Evolutionary conservation across 2,329 filamentous ascomycete genomes (phyloP), one percentile per base, ranked within the genome.

Genomic region (Alternaria postmessia): DNA sequence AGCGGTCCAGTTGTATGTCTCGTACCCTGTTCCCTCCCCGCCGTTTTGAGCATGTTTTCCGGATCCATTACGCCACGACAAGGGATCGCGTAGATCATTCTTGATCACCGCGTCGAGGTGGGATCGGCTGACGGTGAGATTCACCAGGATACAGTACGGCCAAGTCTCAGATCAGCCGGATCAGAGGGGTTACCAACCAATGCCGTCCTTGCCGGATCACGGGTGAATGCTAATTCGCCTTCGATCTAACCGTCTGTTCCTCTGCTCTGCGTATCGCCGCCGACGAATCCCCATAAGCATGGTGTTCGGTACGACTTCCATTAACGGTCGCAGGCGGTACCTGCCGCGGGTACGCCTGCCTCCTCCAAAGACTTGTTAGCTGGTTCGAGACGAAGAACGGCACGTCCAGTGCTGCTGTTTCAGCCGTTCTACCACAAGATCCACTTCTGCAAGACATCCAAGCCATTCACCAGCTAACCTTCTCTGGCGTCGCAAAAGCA

Each of bases 141-240:
- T 65, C 66, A 59, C 64, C 64, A 68, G 62, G 48, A 57, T 55
- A 54, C 54, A 54, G 57, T 56, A 47, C 59, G 58, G 71, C 71
- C 67, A 76, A 73, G 72, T 69, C 69, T 75, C 66, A 75, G 72
- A 77, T 78, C 73, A 76, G 70, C 73, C 75, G 72, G 69, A 43
- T 67, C 65, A 56, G 59, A 70, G 54, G 49, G 24, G 30, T 24
- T 51, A 34, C 38, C 54, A 57, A 62, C 58, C 61, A 54, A 59
- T 61, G 56, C 65, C 63, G 60, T 53, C 48, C 53, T 55, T 43
- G 55, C 47, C 58, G 42, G 63, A 57, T 54, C 48, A 64, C 60
- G 64, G 59, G 51, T 61, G 54, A 57, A 55, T 52, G 22, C 44
- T 51, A 53, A 38, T 36, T 43, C 58, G 47, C 51, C 51, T 51